Conservation (phyloP, 495 filamentous ascomycete species). For the Pyronema domesticum region DNA sequence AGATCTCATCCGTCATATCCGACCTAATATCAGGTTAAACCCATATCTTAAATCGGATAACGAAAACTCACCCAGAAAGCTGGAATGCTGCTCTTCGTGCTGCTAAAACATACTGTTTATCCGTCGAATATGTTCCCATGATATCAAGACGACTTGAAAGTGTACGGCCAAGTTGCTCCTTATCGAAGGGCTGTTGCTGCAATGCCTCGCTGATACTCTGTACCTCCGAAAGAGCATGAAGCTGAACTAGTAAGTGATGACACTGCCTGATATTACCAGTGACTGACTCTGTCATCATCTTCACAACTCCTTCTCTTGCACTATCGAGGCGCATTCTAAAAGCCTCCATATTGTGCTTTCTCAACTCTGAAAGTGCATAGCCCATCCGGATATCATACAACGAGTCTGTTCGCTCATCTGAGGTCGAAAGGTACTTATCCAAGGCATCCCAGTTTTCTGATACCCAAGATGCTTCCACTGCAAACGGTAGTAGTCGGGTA, state of each 20-base stretch:
- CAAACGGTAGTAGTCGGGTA: conserved; percentile 53
- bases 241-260: conserved; percentile 61
- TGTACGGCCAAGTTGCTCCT: conserved; percentile 8
- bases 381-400: conserved; percentile 75
- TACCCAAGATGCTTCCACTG: conserved; percentile 79
- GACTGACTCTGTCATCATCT: conserved; percentile 50
- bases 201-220: conserved; percentile 36
- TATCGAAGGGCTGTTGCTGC: conserved; percentile 26
- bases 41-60: not conserved
- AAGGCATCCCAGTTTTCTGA: conserved; percentile 64
- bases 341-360: conserved; percentile 32
- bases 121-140: conserved; percentile 65
- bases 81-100: conserved; percentile 75
- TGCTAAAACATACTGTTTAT: conserved; percentile 90
- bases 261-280: conserved; percentile 64
- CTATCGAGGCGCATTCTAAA: conserved; percentile 44
- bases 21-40: conserved; percentile 8
- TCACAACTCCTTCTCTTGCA: conserved; percentile 51
- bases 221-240: conserved; percentile 75
- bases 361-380: conserved; percentile 47
- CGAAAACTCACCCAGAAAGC: conserved; percentile 37
- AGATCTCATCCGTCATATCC: conserved; percentile 45
- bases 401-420: conserved; percentile 35
- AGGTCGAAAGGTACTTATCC: conserved; percentile 45
- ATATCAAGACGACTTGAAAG: conserved; percentile 51